phyloP scores from a whole-genome alignment of 2,329 filamentous ascomycete species.

The Fusarium poae region DNA sequence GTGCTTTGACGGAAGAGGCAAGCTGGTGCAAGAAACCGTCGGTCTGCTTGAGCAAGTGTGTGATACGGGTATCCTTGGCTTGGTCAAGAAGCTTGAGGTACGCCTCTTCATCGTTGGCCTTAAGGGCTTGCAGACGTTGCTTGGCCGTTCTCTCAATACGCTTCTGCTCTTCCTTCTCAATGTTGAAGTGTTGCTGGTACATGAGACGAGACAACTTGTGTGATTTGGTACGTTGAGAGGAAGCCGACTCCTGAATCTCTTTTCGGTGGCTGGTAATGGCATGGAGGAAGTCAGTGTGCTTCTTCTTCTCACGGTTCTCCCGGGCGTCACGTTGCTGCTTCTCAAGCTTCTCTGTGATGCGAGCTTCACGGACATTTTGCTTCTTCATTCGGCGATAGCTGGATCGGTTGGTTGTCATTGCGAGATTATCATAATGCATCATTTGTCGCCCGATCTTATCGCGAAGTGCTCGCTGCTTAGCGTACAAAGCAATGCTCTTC shows the following conservation, averaged over 20 bases:
- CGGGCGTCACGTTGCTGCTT: constrained; percentile 98
- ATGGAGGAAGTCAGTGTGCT: constrained; percentile 90
- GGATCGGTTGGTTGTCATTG: constrained; percentile 95
- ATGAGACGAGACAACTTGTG: constrained; percentile 92
- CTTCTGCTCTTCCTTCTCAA: constrained; percentile 99
- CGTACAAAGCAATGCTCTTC: constrained; percentile 88
- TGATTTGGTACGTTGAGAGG: constrained; percentile 77
- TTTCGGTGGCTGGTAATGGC: constrained; percentile 85
- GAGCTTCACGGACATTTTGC: constrained; percentile 92
- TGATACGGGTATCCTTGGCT: constrained; percentile 99
- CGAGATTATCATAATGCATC: constrained; percentile 94
- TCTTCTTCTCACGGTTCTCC: constrained; percentile 97
- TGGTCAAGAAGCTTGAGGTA: constrained; percentile 98
- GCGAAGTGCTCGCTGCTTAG: constrained; percentile 87
- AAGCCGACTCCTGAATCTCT: constrained; percentile 78
- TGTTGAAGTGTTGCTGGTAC: constrained; percentile 90
- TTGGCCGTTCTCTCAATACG: constrained; percentile 97
- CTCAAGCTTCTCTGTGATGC: constrained; percentile 98
- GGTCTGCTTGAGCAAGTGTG: constrained; percentile 94
- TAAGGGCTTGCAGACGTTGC: constrained; percentile 98
- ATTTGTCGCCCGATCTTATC: constrained; percentile 91
- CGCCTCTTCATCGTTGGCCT: constrained; percentile 98
- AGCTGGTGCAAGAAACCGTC: constrained; percentile 98
- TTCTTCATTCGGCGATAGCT: constrained; percentile 97
- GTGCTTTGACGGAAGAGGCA: constrained; percentile 91